A percentile compares a stretch with the other conserved stretches of the same genome.
These are phyloP conservation scores for Rubus idaeus DNA, from an alignment of 306 rosid species.

Conservation along the genomic window DNA sequence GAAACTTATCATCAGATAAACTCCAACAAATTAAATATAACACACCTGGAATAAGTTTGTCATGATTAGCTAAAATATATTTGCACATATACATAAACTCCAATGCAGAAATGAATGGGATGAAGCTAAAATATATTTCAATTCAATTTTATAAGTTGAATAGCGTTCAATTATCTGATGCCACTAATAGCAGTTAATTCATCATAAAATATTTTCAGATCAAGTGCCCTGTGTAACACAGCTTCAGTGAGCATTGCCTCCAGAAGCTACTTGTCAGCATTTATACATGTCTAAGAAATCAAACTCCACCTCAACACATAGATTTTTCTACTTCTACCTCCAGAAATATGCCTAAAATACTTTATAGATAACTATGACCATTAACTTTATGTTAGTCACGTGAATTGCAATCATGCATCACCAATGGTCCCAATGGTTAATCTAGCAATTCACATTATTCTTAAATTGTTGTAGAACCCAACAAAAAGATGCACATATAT, in stretches of 20 bases:
- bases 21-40: constrained; percentile 2
- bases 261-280: neutral
- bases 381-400: neutral
- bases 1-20: constrained; percentile 19
- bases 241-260: neutral
- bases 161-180: neutral
- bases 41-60: constrained; percentile 94
- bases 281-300: too few relatives aligned
- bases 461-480: neutral
- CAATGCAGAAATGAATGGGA: neutral
- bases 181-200: neutral
- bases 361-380: neutral
- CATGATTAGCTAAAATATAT: too few relatives aligned
- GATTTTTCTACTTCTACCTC: neutral
- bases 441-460: neutral
- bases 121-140: too few relatives aligned
- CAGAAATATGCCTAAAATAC: neutral
- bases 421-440: too few relatives aligned
- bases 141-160: neutral
- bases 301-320: neutral
- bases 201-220: neutral
- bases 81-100: too few relatives aligned
- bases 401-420: neutral
- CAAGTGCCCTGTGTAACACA: neutral
- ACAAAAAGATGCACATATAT: neutral